Base-by-base conservation (phyloP, 352 stramenopile species). In the Pythium aristosporum region DNA sequence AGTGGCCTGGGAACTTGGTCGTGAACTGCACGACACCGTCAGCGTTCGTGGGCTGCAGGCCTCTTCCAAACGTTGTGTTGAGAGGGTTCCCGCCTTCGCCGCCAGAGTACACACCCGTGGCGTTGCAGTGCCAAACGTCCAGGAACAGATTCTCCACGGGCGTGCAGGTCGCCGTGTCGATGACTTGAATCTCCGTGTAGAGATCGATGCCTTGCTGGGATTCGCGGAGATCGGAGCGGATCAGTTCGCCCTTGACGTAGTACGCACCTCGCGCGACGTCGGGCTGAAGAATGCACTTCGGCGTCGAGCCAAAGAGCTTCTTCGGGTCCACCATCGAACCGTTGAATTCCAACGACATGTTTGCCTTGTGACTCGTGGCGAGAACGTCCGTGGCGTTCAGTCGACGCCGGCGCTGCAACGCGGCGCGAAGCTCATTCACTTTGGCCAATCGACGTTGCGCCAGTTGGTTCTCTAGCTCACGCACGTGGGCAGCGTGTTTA, bases 61-160 rank as follows among this genome's bases (percentile, higher is more conserved):
- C 62, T 12, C 62, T 53, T 20, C 16, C 11, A 18, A 43, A 42
- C 21, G 61, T 68, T 3, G 20, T 59, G 12, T 15, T 7, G 39
- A 63, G 46, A n/a, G 20, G 37, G 28, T 5, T 57, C 47, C 63
- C 58, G 54, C 46, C 42, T 48, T 63, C 63, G 47, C 34, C 42
- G 15, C 32, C 36, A 18, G 63, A 58, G 55, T 69, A 69, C 3
- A 64, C 63, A 21, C 63, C 63, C 39, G 63, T 69, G 7, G 63
- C 28, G 48, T 69, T 69, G 55, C 54, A 63, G 25, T 64, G 63
- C 63, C 63, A 69, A n/a, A 69, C 63, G 48, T 69, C 63, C 15
- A 69, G 7, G 54, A 64, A 69, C 9, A 61, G 34, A 25, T 46
- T n/a, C n/a, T 7, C 15, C 15, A 69, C 37, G 20, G 63, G 46